These are phyloP conservation scores for Suillus decipiens DNA, from an alignment of 768 basidiomycete genomes.

Conservation along the genomic window DNA sequence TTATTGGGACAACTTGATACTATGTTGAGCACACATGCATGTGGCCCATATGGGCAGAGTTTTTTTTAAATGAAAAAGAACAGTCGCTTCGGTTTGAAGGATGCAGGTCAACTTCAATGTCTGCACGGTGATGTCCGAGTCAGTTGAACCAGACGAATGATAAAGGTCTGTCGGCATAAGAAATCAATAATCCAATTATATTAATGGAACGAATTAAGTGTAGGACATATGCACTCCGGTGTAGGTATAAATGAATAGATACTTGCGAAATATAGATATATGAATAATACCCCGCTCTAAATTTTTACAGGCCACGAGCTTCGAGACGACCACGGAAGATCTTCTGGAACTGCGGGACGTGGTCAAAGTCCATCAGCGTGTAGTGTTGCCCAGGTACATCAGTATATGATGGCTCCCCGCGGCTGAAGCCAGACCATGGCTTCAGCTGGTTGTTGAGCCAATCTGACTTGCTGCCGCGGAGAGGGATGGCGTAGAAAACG, in stretches of 20 bases:
- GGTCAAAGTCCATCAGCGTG: constrained; percentile 34
- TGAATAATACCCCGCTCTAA: too few relatives aligned
- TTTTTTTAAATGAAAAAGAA: too few relatives aligned
- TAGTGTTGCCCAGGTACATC: constrained; percentile 33
- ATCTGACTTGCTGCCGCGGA: constrained; percentile 29
- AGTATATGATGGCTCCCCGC: constrained; percentile 23
- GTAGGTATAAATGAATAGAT: neutral
- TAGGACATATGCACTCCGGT: neutral
- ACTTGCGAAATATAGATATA: neutral
- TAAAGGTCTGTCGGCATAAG: too few relatives aligned
- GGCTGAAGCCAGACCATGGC: constrained; percentile 28
- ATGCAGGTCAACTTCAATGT: too few relatives aligned
- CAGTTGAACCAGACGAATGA: too few relatives aligned
- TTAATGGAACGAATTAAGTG: neutral
- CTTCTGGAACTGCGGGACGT: constrained; percentile 32
- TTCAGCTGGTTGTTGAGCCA: constrained; percentile 33
- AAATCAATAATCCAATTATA: neutral
- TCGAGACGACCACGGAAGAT: constrained; percentile 29
- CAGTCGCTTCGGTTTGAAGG: too few relatives aligned
- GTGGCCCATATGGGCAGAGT: too few relatives aligned
- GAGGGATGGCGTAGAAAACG: constrained; percentile 32
- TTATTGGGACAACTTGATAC: too few relatives aligned
- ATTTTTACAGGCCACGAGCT: constrained; percentile 25
- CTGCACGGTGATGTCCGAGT: too few relatives aligned
- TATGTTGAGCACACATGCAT: too few relatives aligned